Base-by-base conservation (phyloP, 805 yeast species). In the Wickerhamomyces hampshirensis region DNA sequence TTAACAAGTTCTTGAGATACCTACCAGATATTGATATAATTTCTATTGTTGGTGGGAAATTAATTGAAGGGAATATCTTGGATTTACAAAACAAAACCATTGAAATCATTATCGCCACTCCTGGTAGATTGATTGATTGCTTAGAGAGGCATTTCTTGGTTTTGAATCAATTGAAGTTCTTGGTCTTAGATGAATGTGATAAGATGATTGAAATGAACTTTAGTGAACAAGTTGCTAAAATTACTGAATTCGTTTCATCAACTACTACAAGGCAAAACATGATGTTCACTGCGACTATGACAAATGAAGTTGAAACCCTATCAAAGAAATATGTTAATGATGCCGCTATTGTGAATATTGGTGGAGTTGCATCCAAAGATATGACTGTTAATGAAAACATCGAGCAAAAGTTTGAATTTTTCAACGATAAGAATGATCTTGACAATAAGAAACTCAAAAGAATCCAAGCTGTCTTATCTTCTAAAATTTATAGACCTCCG, bases 211-310 rank as follows among this genome's bases (percentile, higher is more conserved):
- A 88, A 56, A 72, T 91, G 75, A 97, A 97, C 4, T 91, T 91
- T 56, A 96, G 87, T 55, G 82, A 75, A 23, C 87, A 87, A 51
- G 73, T 91, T 31, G 72, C 70, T 16, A 66, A 70, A 28, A 76
- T 91, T 12, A 57, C 84, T 2, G 65, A 63, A 4, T 63, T 63
- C 26, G 63, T 85, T n/a, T 82, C 31, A 4, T 84, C 15, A 9
- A 24, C 86, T 1, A 58, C 38, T 31, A 63, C 64, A 12, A 29
- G 81, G 35, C 80, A 78, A 33, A 85, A 94, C 0, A 71, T 87
- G 75, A 84, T 91, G 96, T 91, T 86, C 59, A 85, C 97, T 0
- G 98, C 98, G 0, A 93, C 98, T 0, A 79, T 91, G 77, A 84
- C 95, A 0, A 71, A 78, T 0, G 69, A 76, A 1, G 79, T 88